phyloP scores from a whole-genome alignment of 768 basidiomycete species.

The Termitomyces sp. region DNA sequence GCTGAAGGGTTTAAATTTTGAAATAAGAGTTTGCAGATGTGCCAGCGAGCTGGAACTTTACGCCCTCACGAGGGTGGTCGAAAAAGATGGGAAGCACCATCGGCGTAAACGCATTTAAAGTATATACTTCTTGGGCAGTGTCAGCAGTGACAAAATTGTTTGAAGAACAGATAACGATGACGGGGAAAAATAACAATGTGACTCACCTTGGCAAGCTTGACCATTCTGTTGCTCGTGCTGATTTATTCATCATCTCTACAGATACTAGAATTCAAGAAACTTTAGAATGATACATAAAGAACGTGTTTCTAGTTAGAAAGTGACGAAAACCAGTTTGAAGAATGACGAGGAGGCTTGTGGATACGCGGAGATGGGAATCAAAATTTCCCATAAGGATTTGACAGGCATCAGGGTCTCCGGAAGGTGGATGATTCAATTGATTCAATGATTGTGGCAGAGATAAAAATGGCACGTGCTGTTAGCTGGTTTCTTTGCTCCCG shows the following conservation, averaged over 20 bases:
- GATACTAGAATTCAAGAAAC: slow-evolving; percentile 40
- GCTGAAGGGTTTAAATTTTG: too few species aligned
- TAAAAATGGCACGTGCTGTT: slow-evolving; percentile 14
- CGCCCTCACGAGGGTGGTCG: slow-evolving; percentile 48
- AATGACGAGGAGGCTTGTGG: slow-evolving; percentile 35
- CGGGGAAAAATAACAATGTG: too few species aligned
- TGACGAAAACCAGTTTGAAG: slow-evolving; percentile 76
- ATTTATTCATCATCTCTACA: slow-evolving; percentile 72
- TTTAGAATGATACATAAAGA: slow-evolving; percentile 1
- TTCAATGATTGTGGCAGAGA: neutral
- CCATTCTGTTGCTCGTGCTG: slow-evolving; percentile 68
- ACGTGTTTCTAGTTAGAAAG: slow-evolving; percentile 21
- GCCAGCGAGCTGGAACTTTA: slow-evolving; percentile 65
- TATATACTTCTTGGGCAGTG: slow-evolving; percentile 29
- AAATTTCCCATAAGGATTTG: too few species aligned
- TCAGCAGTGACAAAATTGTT: slow-evolving; percentile 67
- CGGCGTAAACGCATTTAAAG: too few species aligned
- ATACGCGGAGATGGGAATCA: slow-evolving; percentile 6
- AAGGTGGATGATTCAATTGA: neutral
- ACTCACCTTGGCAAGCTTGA: slow-evolving; percentile 67
- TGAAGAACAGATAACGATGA: too few species aligned
- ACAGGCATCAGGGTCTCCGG: neutral
- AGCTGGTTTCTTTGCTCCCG: slow-evolving; percentile 17
- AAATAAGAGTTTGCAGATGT: slow-evolving; percentile 43
- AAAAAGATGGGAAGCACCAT: too few species aligned